These are phyloP conservation scores for Trapa bicornis DNA, from an alignment of 345 rosid species.

Conservation along the genomic window DNA sequence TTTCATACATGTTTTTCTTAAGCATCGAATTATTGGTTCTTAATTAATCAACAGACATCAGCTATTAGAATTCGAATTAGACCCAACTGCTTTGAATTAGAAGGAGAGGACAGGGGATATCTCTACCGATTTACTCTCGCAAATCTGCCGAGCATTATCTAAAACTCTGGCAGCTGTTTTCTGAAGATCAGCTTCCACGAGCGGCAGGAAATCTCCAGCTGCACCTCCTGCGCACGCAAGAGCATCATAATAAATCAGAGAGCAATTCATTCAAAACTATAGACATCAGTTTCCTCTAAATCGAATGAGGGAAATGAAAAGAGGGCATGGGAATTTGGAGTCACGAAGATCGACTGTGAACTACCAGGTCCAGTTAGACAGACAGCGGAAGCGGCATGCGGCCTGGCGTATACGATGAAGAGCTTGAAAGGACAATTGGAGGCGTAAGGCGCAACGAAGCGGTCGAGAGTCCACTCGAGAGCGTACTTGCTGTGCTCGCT, in stretches of 20 bases:
- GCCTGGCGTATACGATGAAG: conserved; percentile 69
- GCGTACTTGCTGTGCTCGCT: conserved; percentile 55
- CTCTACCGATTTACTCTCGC: conserved; percentile 45
- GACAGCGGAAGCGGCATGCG: conserved; percentile 40
- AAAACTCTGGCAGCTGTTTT: conserved; percentile 49
- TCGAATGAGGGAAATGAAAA: too few species aligned
- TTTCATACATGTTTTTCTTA: too few species aligned
- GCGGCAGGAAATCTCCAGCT: conserved; percentile 35
- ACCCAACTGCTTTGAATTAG: neutral
- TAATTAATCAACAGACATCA: too few species aligned
- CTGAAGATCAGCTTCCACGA: conserved; percentile 68
- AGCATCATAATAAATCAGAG: neutral
- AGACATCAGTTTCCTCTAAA: too few species aligned
- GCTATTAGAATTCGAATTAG: too few species aligned
- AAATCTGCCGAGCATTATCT: conserved; percentile 51
- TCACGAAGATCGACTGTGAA: neutral
- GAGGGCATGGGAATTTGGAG: neutral
- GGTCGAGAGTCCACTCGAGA: conserved; percentile 73
- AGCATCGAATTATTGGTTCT: too few species aligned
- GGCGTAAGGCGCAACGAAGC: conserved; percentile 45
- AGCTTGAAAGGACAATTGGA: conserved; percentile 61
- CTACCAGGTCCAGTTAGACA: conserved; percentile 76
- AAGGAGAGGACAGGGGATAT: neutral
- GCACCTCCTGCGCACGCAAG: conserved; percentile 39
- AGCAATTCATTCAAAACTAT: neutral